phyloP scores from a whole-genome alignment of 129 eudicot species.

The Artemisia tridentata region DNA sequence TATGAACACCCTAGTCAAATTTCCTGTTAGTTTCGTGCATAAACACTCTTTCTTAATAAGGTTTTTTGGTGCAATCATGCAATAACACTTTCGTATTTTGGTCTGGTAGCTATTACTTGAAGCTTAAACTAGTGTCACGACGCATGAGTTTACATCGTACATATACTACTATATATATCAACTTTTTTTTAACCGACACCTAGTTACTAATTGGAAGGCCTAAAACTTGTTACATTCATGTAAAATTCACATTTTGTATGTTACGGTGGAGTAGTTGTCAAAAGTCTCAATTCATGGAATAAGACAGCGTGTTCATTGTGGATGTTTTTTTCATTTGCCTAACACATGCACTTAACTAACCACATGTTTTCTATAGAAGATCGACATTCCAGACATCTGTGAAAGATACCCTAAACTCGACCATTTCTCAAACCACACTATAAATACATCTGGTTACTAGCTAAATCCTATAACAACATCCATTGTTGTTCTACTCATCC shows the following conservation, averaged over 20 bases:
- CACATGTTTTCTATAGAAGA: slow-evolving; percentile 35
- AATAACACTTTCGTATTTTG: not conserved
- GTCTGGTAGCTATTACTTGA: not conserved
- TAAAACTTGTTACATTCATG: not conserved
- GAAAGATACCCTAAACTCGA: slow-evolving; percentile 20
- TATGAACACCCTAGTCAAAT: not conserved
- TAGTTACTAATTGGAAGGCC: too few relatives aligned
- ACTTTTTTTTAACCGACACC: too few relatives aligned
- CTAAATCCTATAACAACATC: slow-evolving; percentile 3
- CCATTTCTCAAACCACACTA: slow-evolving; percentile 15
- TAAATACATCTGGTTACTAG: not conserved
- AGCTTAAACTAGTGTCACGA: not conserved
- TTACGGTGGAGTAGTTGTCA: not conserved
- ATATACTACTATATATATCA: too few relatives aligned
- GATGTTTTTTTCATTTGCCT: slow-evolving; percentile 26
- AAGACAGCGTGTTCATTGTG: slow-evolving; percentile 13
- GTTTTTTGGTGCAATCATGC: not conserved
- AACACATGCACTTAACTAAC: slow-evolving; percentile 27
- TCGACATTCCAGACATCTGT: slow-evolving; percentile 30
- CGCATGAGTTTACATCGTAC: too few relatives aligned
- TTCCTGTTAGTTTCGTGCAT: not conserved
- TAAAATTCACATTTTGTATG: not conserved
- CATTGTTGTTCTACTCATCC: not conserved
- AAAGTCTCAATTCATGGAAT: slow-evolving; percentile 14
- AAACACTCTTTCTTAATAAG: not conserved